Percentiles rank a stretch among this genome's conserved stretches.
Conservation (phyloP, 2,329 filamentous ascomycete species). For the Pseudogymnoascus sp. region DNA sequence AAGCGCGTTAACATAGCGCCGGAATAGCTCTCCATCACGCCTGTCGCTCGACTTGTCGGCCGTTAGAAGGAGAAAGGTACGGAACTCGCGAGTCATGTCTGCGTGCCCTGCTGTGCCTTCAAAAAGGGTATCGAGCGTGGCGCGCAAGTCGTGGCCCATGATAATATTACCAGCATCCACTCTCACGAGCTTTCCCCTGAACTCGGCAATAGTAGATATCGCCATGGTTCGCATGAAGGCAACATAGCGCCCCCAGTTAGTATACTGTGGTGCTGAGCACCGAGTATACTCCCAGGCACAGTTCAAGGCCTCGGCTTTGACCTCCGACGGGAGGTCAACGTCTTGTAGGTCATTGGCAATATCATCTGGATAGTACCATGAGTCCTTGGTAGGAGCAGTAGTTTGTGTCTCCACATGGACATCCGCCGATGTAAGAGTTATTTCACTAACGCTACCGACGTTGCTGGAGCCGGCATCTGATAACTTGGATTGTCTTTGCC, state of each 20-base stretch:
- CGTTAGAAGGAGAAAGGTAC: too few relatives aligned
- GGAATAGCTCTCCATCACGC: too few relatives aligned
- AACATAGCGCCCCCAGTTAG: not conserved
- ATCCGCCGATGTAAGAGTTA: not conserved
- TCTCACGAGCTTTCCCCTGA: not conserved
- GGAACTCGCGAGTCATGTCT: too few relatives aligned
- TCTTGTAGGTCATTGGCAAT: not conserved
- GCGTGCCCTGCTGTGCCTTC: too few relatives aligned
- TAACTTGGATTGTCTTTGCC: not conserved
- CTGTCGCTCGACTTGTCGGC: too few relatives aligned
- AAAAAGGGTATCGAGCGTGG: too few relatives aligned
- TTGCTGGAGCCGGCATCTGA: not conserved
- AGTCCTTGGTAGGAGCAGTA: not conserved
- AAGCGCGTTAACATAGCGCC: too few relatives aligned
- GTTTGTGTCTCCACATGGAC: not conserved
- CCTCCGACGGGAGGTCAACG: not conserved
- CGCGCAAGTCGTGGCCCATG: too few relatives aligned
- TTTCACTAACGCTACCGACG: not conserved
- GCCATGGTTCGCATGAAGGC: not conserved
- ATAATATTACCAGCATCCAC: too few relatives aligned
- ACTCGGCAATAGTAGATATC: not conserved
- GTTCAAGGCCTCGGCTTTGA: not conserved
- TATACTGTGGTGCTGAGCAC: not conserved
- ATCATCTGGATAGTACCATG: not conserved
- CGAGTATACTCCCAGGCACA: not conserved